A percentile compares a stretch with the other conserved stretches of the same genome.
Evolutionary conservation across 1,139 yeast species (phyloP).

Genomic region (Geotrichum aggregatum): DNA sequence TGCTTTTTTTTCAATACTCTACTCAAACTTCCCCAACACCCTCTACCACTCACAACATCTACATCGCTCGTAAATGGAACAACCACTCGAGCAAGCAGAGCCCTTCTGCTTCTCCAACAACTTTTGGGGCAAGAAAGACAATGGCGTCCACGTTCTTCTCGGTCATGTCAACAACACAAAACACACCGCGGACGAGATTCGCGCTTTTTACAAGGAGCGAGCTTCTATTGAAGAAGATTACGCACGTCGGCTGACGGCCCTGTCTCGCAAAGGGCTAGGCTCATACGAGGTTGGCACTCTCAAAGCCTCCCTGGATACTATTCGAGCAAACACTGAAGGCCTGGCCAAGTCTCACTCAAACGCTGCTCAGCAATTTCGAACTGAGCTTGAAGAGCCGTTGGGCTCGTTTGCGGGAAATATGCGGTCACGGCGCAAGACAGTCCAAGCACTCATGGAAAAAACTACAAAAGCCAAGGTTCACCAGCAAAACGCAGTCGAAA

Average conservation of each 20-base stretch:
- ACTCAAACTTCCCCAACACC: not conserved
- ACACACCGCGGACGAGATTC: slow-evolving; percentile 46
- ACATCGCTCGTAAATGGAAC: slow-evolving; percentile 12
- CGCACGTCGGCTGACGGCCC: slow-evolving; percentile 42
- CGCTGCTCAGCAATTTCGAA: slow-evolving; percentile 45
- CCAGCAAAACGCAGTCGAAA: slow-evolving; percentile 42
- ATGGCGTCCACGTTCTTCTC: slow-evolving; percentile 48
- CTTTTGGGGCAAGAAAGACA: slow-evolving; percentile 54
- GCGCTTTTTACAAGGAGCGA: slow-evolving; percentile 44
- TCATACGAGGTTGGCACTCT: slow-evolving; percentile 57
- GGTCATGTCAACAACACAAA: slow-evolving; percentile 51
- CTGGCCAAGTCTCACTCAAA: slow-evolving; percentile 48
- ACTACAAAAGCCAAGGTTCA: slow-evolving; percentile 42
- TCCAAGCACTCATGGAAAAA: slow-evolving; percentile 46
- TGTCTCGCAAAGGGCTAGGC: slow-evolving; percentile 54
- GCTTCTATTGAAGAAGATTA: slow-evolving; percentile 71
- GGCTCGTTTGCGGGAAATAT: slow-evolving; percentile 43
- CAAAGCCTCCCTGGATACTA: slow-evolving; percentile 55
- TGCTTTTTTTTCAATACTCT: not conserved
- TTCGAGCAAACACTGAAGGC: slow-evolving; percentile 53
- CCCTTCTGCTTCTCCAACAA: slow-evolving; percentile 44
- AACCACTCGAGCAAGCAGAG: slow-evolving; percentile 9
- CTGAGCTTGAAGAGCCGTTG: slow-evolving; percentile 45
- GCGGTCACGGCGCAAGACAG: slow-evolving; percentile 46
- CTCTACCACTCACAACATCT: not conserved